These are phyloP conservation scores for Shiraia sp. DNA, from an alignment of 2,329 filamentous ascomycete species.

Conservation along the genomic window DNA sequence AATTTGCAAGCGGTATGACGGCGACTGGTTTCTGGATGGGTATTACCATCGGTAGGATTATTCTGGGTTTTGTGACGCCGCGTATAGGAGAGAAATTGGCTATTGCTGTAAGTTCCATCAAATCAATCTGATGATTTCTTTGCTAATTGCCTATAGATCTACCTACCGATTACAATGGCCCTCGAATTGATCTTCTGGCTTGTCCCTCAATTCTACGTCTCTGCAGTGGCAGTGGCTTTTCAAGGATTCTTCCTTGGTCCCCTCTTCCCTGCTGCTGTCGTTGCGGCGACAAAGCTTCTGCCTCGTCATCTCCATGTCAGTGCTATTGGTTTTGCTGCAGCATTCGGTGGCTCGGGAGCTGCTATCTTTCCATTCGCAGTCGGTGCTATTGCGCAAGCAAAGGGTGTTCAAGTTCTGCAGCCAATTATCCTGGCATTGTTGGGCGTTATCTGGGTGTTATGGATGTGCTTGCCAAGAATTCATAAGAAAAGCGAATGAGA, in stretches of 20 bases:
- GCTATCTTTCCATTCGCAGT: slow-evolving; percentile 68
- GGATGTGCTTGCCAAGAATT: slow-evolving; percentile 55
- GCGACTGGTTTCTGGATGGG: slow-evolving; percentile 86
- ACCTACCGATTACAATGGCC: slow-evolving; percentile 65
- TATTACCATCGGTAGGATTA: slow-evolving; percentile 72
- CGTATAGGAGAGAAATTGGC: slow-evolving; percentile 70
- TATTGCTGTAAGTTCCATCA: slow-evolving; percentile 44
- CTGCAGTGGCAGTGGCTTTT: slow-evolving; percentile 70
- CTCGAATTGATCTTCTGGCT: slow-evolving; percentile 80
- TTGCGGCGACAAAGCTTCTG: slow-evolving; percentile 73
- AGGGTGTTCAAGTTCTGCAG: slow-evolving; percentile 63
- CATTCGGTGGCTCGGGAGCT: slow-evolving; percentile 74
- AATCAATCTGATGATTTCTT: background rate
- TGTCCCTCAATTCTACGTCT: slow-evolving; percentile 74
- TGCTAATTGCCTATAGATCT: slow-evolving; percentile 49
- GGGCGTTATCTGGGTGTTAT: slow-evolving; percentile 55
- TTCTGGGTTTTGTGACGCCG: slow-evolving; percentile 76
- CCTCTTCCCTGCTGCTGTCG: slow-evolving; percentile 74
- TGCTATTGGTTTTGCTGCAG: slow-evolving; percentile 79
- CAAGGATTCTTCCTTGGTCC: slow-evolving; percentile 82
- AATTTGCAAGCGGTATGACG: slow-evolving; percentile 74
- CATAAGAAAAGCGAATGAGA: slow-evolving; percentile 47
- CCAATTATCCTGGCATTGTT: slow-evolving; percentile 62
- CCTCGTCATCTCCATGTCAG: slow-evolving; percentile 74
- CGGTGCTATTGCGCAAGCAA: slow-evolving; percentile 67